Evolutionary conservation across 1,284 basidiomycete genomes (phyloP).

Genomic region (Omphalotus olearius): DNA sequence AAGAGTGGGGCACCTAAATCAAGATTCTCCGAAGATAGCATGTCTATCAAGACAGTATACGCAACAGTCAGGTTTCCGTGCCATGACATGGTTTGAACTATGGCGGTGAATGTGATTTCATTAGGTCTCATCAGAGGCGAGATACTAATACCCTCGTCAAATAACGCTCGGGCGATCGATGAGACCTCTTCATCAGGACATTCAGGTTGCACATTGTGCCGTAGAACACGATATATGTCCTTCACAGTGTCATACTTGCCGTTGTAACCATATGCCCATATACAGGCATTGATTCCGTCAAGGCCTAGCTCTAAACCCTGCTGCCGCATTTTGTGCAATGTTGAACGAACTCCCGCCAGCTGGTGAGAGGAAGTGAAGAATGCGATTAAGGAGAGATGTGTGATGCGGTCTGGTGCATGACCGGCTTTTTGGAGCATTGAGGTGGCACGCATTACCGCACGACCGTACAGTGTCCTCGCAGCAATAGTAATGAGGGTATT

Average conservation of each 20-base stretch:
- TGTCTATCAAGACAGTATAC: constrained; percentile 63
- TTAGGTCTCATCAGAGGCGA: constrained; percentile 48
- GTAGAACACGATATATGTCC: constrained; percentile 60
- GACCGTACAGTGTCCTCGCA: constrained; percentile 40
- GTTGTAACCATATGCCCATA: constrained; percentile 61
- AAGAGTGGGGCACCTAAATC: constrained; percentile 28
- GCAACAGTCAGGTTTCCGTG: constrained; percentile 61
- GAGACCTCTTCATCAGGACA: constrained; percentile 27
- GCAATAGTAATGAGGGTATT: constrained; percentile 65
- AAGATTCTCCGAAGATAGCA: constrained; percentile 50
- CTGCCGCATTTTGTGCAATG: constrained; percentile 45
- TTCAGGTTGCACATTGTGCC: constrained; percentile 41
- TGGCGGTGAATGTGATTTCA: constrained; percentile 60
- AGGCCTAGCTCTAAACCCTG: constrained; percentile 50
- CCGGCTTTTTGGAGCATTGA: constrained; percentile 49
- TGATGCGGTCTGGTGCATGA: constrained; percentile 52
- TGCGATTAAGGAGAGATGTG: constrained; percentile 55
- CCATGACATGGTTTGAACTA: constrained; percentile 68
- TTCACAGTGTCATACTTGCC: constrained; percentile 51
- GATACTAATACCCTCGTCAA: constrained; percentile 40
- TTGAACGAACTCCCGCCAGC: constrained; percentile 49
- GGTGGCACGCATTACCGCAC: constrained; percentile 47
- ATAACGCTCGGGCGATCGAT: constrained; percentile 29
- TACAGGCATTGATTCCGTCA: constrained; percentile 60
- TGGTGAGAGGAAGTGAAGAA: constrained; percentile 46